phyloP scores from a whole-genome alignment of 352 stramenopile genomes.

The Blastocystis sp. region DNA sequence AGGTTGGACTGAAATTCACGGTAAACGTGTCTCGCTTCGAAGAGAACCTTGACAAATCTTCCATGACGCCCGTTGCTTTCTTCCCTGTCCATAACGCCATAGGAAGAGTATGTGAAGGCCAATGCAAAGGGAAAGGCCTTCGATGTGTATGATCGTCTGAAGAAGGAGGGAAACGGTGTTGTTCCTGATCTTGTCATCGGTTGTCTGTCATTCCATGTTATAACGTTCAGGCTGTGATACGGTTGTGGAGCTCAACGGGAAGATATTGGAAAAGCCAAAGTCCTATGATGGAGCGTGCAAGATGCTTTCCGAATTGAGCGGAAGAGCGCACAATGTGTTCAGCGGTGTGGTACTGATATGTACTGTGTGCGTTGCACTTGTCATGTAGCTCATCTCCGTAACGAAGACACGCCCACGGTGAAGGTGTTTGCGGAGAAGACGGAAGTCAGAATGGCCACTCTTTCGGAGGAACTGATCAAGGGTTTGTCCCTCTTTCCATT shows the following conservation, averaged over 20 bases:
- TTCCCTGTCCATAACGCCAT: background rate
- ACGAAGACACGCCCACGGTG: constrained; percentile 77
- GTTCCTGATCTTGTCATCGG: constrained; percentile 76
- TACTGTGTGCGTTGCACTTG: constrained; percentile 73
- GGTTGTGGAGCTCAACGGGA: constrained; percentile 80
- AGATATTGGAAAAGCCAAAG: constrained; percentile 84
- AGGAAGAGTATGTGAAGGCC: constrained; percentile 63
- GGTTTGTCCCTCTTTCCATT: constrained; percentile 32
- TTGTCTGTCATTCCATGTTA: constrained; percentile 5
- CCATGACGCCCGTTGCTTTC: constrained; percentile 18
- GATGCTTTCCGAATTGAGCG: constrained; percentile 80
- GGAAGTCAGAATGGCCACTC: constrained; percentile 49
- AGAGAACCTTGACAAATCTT: constrained; percentile 66
- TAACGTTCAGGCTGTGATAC: constrained; percentile 78
- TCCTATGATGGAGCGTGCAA: constrained; percentile 80
- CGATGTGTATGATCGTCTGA: constrained; percentile 76
- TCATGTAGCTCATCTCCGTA: constrained; percentile 77
- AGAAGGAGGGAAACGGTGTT: constrained; percentile 18
- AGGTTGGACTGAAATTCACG: constrained; percentile 56
- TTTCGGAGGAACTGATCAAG: constrained; percentile 65
- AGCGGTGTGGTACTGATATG: constrained; percentile 80
- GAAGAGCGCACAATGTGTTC: constrained; percentile 80
- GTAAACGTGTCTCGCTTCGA: constrained; percentile 63
- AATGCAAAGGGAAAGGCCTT: constrained; percentile 76
- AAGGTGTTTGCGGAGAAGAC: constrained; percentile 54